phyloP scores from a whole-genome alignment of 2,329 filamentous ascomycete species.

The Aurifilum marmelostoma region DNA sequence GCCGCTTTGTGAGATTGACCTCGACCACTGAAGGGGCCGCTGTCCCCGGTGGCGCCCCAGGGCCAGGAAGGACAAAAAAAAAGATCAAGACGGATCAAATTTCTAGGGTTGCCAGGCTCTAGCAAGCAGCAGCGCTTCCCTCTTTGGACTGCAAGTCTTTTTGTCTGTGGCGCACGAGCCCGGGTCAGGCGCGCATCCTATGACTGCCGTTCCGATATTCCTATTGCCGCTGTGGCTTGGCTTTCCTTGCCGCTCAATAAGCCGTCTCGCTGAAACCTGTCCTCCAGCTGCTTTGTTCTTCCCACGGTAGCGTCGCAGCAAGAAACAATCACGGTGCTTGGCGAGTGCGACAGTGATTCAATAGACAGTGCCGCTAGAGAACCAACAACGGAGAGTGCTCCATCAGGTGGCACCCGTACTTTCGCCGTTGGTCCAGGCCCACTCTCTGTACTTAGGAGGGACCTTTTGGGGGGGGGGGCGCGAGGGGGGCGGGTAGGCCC shows the following conservation, averaged over 20 bases:
- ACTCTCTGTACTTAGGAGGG: not conserved
- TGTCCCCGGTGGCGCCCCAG: not conserved
- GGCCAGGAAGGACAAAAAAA: not conserved
- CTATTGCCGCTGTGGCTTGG: conserved; percentile 22
- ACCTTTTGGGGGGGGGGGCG: too few species aligned
- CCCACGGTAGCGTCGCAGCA: conserved; percentile 20
- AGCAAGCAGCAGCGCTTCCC: not conserved
- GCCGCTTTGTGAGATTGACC: not conserved
- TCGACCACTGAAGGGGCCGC: not conserved
- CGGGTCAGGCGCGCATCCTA: conserved; percentile 8
- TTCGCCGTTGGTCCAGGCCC: not conserved
- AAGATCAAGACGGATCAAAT: not conserved
- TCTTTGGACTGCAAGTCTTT: not conserved
- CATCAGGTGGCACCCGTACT: not conserved
- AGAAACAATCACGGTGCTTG: conserved; percentile 10
- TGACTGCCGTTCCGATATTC: conserved; percentile 12
- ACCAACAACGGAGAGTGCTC: conserved; percentile 15
- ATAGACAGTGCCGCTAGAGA: conserved; percentile 26
- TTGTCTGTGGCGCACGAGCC: conserved; percentile 9
- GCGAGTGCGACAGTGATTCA: conserved; percentile 24
- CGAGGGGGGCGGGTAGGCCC: not conserved
- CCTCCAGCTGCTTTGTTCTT: conserved; percentile 7
- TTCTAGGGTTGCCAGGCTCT: not conserved
- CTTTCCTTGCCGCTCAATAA: not conserved
- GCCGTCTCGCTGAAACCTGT: conserved; percentile 15